Evolutionary conservation across 257 asterid species (phyloP).

Genomic region (Dorcoceras hygrometricum): DNA sequence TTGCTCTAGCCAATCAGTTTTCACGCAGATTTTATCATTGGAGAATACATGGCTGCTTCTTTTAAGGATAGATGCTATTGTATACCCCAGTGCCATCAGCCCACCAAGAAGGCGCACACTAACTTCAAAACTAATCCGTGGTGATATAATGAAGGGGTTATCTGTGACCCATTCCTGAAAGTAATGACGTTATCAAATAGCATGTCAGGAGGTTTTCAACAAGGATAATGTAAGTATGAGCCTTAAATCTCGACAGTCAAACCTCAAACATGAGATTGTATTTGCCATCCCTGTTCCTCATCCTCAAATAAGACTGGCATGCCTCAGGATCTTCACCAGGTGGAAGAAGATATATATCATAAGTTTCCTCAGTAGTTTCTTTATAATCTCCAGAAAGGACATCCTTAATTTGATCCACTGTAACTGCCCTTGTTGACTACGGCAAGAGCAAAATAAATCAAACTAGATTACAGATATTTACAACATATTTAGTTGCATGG

Average conservation of each 20-base stretch:
- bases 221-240: constrained; percentile 18
- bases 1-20: constrained; percentile 98
- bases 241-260: constrained; percentile 19
- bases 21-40: constrained; percentile 71
- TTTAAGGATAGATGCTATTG: constrained; percentile 94
- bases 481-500: constrained; percentile 9
- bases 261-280: constrained; percentile 99
- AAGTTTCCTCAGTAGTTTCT: constrained; percentile 86
- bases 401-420: constrained; percentile 73
- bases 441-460: constrained; percentile 27
- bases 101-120: constrained; percentile 99
- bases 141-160: constrained; percentile 90
- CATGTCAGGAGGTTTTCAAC: neutral
- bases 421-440: constrained; percentile 72
- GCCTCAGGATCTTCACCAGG: constrained; percentile 99
- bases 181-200: constrained; percentile 8
- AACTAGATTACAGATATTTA: constrained; percentile 22
- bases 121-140: constrained; percentile 96
- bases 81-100: constrained; percentile 94
- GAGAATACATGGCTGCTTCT: constrained; percentile 85
- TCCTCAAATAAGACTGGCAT: constrained; percentile 96
- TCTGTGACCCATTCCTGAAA: constrained; percentile 99
- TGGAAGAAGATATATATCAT: constrained; percentile 95
- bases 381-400: constrained; percentile 53
- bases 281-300: constrained; percentile 96